These are phyloP conservation scores for Quercus tomentella DNA, from an alignment of 331 rosid species.

Conservation along the genomic window DNA sequence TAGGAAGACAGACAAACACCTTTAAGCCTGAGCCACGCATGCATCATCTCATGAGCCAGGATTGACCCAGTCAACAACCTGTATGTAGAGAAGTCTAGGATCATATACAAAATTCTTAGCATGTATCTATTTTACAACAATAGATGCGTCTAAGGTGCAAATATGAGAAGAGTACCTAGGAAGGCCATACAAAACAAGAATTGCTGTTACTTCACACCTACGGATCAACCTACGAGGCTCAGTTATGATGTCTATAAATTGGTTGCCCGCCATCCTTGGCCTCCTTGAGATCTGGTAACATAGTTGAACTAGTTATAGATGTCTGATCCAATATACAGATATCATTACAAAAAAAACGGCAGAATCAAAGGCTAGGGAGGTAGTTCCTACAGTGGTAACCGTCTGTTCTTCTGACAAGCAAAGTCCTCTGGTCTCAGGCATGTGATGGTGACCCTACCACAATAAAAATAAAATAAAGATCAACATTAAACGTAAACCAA, in stretches of 20 bases:
- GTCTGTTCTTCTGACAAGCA: slow-evolving; percentile 89
- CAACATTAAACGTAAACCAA: slow-evolving; percentile 4
- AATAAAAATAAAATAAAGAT: neutral
- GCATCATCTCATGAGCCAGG: slow-evolving; percentile 97
- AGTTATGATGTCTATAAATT: slow-evolving; percentile 55
- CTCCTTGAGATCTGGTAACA: slow-evolving; percentile 53
- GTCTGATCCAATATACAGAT: neutral
- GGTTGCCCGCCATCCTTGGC: slow-evolving; percentile 56
- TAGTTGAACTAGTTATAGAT: slow-evolving; percentile 3
- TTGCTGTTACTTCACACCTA: slow-evolving; percentile 83
- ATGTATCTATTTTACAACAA: neutral
- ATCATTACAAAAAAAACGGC: neutral
- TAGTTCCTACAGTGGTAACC: slow-evolving; percentile 59
- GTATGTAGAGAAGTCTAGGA: slow-evolving; percentile 16
- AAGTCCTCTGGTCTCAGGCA: slow-evolving; percentile 90
- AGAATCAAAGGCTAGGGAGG: slow-evolving; percentile 11
- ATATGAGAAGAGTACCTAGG: slow-evolving; percentile 58
- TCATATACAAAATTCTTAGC: slow-evolving; percentile 16
- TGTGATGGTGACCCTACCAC: slow-evolving; percentile 77
- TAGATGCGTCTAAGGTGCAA: neutral
- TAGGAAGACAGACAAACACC: slow-evolving; percentile 34
- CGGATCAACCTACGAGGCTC: slow-evolving; percentile 63
- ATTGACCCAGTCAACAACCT: slow-evolving; percentile 90
- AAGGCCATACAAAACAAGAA: slow-evolving; percentile 83
- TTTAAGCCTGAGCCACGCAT: slow-evolving; percentile 88